A percentile compares a stretch with the other conserved stretches of the same genome.
phyloP scores from a whole-genome alignment of 2,329 filamentous ascomycete genomes.

The Akanthomyces uredinophilus region DNA sequence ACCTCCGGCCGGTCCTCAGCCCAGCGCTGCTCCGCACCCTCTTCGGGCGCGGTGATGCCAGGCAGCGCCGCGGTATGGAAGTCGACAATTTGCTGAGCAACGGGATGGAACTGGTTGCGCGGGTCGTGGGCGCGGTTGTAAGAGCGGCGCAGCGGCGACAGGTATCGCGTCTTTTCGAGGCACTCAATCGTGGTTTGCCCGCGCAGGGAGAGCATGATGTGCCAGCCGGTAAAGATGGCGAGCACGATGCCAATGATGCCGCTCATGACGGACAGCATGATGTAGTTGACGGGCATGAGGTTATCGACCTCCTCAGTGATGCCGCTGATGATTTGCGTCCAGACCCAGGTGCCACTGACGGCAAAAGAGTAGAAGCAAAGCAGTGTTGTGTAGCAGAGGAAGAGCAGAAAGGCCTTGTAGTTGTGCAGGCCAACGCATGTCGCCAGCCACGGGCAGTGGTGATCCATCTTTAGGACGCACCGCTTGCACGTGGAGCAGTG shows the following conservation, averaged over 20 bases:
- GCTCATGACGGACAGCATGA: slow-evolving; percentile 78
- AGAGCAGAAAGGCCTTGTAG: slow-evolving; percentile 92
- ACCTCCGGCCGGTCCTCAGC: slow-evolving; percentile 19
- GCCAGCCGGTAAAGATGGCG: slow-evolving; percentile 85
- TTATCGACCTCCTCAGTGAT: slow-evolving; percentile 66
- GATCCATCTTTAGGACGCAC: slow-evolving; percentile 98
- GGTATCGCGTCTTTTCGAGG: slow-evolving; percentile 90
- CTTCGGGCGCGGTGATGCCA: slow-evolving; percentile 73
- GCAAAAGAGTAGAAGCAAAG: slow-evolving; percentile 80
- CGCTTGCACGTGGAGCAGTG: slow-evolving; percentile 93
- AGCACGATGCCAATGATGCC: slow-evolving; percentile 91
- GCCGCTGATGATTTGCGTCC: slow-evolving; percentile 67
- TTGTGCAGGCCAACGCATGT: slow-evolving; percentile 92
- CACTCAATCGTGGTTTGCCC: slow-evolving; percentile 95
- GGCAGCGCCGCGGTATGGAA: slow-evolving; percentile 78
- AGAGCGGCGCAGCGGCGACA: slow-evolving; percentile 70
- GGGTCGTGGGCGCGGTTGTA: slow-evolving; percentile 57
- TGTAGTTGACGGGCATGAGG: slow-evolving; percentile 83
- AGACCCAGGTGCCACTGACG: slow-evolving; percentile 78
- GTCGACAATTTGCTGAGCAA: slow-evolving; percentile 68
- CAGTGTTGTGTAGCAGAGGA: slow-evolving; percentile 80
- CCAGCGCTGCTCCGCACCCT: slow-evolving; percentile 60
- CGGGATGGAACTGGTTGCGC: slow-evolving; percentile 45
- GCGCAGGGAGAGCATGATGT: slow-evolving; percentile 71
- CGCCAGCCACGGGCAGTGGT: slow-evolving; percentile 97